Evolutionary conservation across 768 basidiomycete genomes (phyloP), one percentile per base, ranked within the genome.

Genomic region (Boletales sp.): DNA sequence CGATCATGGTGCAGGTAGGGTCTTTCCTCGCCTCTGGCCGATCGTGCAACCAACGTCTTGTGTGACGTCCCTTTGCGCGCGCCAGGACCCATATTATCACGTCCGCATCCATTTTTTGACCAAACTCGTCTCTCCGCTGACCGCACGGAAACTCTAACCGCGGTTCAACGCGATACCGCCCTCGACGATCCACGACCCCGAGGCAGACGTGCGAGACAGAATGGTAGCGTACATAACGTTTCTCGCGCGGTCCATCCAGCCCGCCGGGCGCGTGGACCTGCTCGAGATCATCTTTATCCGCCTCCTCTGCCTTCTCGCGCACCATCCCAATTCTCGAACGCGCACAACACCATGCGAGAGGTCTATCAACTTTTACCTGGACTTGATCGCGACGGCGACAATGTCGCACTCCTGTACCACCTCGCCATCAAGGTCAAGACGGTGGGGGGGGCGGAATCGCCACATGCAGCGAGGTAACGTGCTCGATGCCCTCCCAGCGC

Each of bases 151-250:
- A 67, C 70, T 94, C 3, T 76, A 83, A 13, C 67, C 85, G 2
- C 77, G 81, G 17, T 94, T 86, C 71, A 91, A 94, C 62, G 72
- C 89, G 40, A 80, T 96, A 49, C 86, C 90, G 6, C 93, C 95
- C 72, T 70, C 98, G 40, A 85, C 89, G 0, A 86, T 94, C 1
- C 86, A 91, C 58, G 96, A 99, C 66, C 94, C 94, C 0, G 95
- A 97, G 54, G 66, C 67, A 18, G 94, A 97, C 51, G 78, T 94
- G 28, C 84, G 82, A 56, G 68, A 66, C 25, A 74, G 81, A 70
- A 92, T 83, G 13, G 68, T 75, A 33, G 72, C 78, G 11, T 87
- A 85, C 63, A 70, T 87, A 40, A 54, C 59, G n/a, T 70, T 68
- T 50, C 69, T 76, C n/a, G 69, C 78, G 44, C 72, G 67, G 46